Base-by-base conservation (phyloP, 2,329 filamentous ascomycete genomes). In the Pestalotiopsis sp. region DNA sequence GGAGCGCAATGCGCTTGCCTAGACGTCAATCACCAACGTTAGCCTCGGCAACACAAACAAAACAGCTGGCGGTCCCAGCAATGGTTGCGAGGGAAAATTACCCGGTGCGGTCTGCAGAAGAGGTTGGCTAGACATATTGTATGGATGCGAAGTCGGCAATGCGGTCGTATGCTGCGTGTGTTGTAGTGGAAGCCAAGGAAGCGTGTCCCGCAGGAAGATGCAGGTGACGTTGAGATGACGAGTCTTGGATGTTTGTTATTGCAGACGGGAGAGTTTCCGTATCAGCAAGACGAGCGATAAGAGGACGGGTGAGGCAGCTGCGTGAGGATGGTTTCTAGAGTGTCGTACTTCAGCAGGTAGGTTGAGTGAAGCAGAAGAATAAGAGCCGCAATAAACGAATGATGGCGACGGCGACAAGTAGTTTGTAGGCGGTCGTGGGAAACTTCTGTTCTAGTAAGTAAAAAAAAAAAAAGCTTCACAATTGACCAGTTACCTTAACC, bases 1-100 rank as follows among this genome's bases (percentile, higher is more conserved):
- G 96, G 73, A 99, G 93, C 77, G 96, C 95, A 80, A 99, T 98
- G 80, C 95, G 94, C 86, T 99, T 99, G 88, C 95, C 95, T 97
- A 75, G 6, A 41, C 13, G 17, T 6, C 13, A 23, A 14, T n/a
- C 36, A 17, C 25, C 12, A 63, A 38, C 7, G 38, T 27, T 13
- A 63, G 31, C 31, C 38, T 23, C 60, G n/a, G 38, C 31, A n/a
- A 20, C 12, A 39, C 12, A 36, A 23, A 38, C 31, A 23, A n/a
- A 14, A 20, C 14, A n/a, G 5, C 70, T 68, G 13, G 25, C 17
- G 31, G 36, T n/a, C 14, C 60, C 23, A 25, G 38, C 27, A 14
- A 66, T 64, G 39, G 64, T 38, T 39, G 64, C 45, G 64, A 59
- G 69, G 66, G 68, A 71, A 69, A 61, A 61, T 60, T 66, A 97